Base-by-base conservation (phyloP, 148 eudicot species). In the Silene latifolia region DNA sequence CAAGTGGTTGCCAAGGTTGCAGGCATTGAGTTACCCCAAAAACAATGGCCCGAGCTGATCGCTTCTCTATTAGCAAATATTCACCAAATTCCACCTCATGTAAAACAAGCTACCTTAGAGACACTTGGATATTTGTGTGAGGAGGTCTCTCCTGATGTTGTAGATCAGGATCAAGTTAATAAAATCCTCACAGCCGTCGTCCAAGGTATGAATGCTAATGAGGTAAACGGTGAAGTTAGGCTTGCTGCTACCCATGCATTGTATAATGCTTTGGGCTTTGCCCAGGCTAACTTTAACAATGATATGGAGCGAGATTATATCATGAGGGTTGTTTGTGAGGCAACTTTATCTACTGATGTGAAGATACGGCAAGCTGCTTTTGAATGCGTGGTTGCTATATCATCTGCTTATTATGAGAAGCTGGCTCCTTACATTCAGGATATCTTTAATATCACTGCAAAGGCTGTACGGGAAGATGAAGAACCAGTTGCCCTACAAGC, bases 401-500 rank as follows among this genome's bases (percentile, higher is more conserved):
- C 93, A 9, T 93, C 98, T 1, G 83, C 88, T 0, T 93, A 93
- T 72, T 93, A 93, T 79, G 98, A 93, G 77, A 93, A 93, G 75
- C 77, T 93, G 78, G 89, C 97, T 83, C 89, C 89, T 14, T 93
- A 93, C 83, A 93, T 93, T 19, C 88, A 89, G 81, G 98, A 93
- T 75, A 93, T 93, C 63, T 93, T 93, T 74, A 91, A 84, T 69
- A 89, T 93, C 53, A 93, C 98, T 2, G 88, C 97, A 63, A 93
- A 93, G 85, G 94, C 98, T 70, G 98, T 93, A 66, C 84, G 76
- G 74, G 98, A 93, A 85, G 98, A 93, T 80, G 97, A 89, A 56
- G 98, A 91, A 75, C 89, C 93, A 39, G 98, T 93, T 74, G 95
- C 98, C 79, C 91, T 91, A 27, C 98, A 93, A 85, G 98, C 98